Evolutionary conservation across 768 basidiomycete species (phyloP).

Genomic region (Tylopilus felleus): DNA sequence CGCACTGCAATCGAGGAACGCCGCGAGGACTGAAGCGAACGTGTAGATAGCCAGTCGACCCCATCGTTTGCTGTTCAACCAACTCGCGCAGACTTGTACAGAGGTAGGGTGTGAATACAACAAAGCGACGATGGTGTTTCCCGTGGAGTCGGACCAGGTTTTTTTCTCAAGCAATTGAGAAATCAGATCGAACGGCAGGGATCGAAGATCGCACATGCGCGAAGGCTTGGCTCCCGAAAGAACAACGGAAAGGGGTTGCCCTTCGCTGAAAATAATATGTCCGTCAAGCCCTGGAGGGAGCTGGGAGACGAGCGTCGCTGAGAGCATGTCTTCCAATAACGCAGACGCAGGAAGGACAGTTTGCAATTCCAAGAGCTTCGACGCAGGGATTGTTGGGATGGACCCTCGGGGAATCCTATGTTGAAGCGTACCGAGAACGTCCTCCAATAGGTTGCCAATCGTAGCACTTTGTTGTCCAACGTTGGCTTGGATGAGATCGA

Average conservation of each 20-base stretch:
- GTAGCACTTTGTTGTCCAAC: not conserved
- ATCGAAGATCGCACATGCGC: not conserved
- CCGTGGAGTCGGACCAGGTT: conserved; percentile 43
- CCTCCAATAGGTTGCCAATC: conserved; percentile 30
- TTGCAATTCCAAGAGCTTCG: conserved; percentile 39
- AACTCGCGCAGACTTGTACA: conserved; percentile 30
- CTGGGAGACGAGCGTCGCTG: conserved; percentile 36
- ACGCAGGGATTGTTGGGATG: conserved; percentile 25
- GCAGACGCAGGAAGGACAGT: conserved; percentile 32
- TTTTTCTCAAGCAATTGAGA: conserved; percentile 40
- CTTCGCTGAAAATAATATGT: conserved; percentile 3
- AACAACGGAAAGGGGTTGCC: conserved; percentile 2
- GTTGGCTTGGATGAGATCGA: conserved; percentile 37
- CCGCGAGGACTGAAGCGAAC: conserved; percentile 40
- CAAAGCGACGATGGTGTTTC: conserved; percentile 41
- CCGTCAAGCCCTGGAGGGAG: conserved; percentile 32
- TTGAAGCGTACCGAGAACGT: conserved; percentile 36
- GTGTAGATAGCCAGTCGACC: conserved; percentile 17
- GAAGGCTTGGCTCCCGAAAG: not conserved
- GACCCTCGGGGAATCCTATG: conserved; percentile 3
- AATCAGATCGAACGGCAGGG: conserved; percentile 22
- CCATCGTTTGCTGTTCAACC: conserved; percentile 36
- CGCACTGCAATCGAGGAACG: conserved; percentile 44
- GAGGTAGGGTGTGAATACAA: conserved; percentile 40
- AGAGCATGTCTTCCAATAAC: conserved; percentile 48